Evolutionary conservation across 1,139 yeast species (phyloP).

Genomic region (Eremothecium cymbalariae): DNA sequence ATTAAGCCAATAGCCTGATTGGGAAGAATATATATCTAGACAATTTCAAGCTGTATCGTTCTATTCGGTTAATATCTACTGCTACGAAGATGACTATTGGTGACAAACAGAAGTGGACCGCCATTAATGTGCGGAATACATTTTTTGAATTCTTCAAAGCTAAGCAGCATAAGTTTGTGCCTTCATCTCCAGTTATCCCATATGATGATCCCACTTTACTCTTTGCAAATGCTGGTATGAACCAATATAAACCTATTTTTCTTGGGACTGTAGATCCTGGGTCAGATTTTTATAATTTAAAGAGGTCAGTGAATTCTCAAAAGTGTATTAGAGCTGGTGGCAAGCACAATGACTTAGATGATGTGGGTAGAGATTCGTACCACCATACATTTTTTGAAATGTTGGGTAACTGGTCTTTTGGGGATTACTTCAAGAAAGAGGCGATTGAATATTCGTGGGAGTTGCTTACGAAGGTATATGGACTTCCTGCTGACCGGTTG

Average conservation of each 20-base stretch:
- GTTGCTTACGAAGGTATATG: conserved; percentile 73
- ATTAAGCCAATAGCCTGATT: too few species aligned
- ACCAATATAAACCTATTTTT: conserved; percentile 94
- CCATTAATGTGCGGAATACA: conserved; percentile 73
- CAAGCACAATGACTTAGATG: conserved; percentile 96
- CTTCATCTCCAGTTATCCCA: conserved; percentile 92
- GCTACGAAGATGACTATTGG: conserved; percentile 28
- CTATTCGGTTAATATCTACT: conserved; percentile 7
- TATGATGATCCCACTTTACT: conserved; percentile 94
- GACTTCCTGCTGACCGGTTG: conserved; percentile 65
- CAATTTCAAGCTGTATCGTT: conserved; percentile 3
- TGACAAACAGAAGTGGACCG: conserved; percentile 47
- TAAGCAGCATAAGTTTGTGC: conserved; percentile 67
- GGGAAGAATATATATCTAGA: too few species aligned
- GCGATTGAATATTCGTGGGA: conserved; percentile 91
- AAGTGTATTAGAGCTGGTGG: conserved; percentile 99
- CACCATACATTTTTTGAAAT: conserved; percentile 98
- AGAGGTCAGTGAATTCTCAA: conserved; percentile 90
- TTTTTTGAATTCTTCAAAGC: conserved; percentile 73
- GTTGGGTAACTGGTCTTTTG: conserved; percentile 99
- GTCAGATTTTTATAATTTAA: conserved; percentile 72
- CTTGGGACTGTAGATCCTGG: conserved; percentile 95
- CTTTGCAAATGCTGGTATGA: conserved; percentile 98
- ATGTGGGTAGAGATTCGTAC: conserved; percentile 94
- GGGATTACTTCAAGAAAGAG: conserved; percentile 93